These are phyloP conservation scores for Pleochaeta shiraiana DNA, from an alignment of 2,329 filamentous ascomycete species.

Conservation along the genomic window DNA sequence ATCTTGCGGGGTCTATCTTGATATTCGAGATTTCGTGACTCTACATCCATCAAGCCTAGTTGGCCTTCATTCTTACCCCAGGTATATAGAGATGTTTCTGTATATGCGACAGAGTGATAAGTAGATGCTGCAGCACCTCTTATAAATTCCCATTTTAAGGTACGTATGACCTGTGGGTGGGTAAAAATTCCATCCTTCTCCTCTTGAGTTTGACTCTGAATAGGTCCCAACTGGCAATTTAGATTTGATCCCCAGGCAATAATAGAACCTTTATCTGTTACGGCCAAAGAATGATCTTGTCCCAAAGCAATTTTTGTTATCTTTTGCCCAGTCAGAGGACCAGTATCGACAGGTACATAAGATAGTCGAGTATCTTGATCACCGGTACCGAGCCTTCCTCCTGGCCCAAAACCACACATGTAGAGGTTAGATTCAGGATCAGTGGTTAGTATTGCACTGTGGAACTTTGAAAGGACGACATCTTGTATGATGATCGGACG, in stretches of 20 bases:
- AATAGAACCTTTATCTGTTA: slow-evolving; percentile 70
- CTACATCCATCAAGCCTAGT: slow-evolving; percentile 81
- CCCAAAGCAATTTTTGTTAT: slow-evolving; percentile 64
- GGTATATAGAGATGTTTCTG: slow-evolving; percentile 59
- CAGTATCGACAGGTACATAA: slow-evolving; percentile 62
- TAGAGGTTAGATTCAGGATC: slow-evolving; percentile 84
- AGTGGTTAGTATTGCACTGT: slow-evolving; percentile 69
- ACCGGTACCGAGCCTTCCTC: slow-evolving; percentile 71
- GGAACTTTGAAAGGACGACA: slow-evolving; percentile 72
- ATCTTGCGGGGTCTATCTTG: slow-evolving; percentile 70
- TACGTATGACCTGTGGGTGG: slow-evolving; percentile 73
- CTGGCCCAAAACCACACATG: slow-evolving; percentile 76
- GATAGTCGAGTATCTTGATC: slow-evolving; percentile 78
- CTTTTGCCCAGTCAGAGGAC: slow-evolving; percentile 48
- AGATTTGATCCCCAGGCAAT: slow-evolving; percentile 90
- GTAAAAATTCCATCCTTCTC: slow-evolving; percentile 68
- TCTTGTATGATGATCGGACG: slow-evolving; percentile 58
- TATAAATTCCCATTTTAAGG: slow-evolving; percentile 69
- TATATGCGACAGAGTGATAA: slow-evolving; percentile 81
- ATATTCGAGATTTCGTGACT: slow-evolving; percentile 74
- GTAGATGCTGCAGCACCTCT: slow-evolving; percentile 71
- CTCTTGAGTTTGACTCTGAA: slow-evolving; percentile 40
- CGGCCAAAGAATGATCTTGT: slow-evolving; percentile 73
- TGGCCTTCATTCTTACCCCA: slow-evolving; percentile 95
- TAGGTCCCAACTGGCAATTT: slow-evolving; percentile 70